These are phyloP conservation scores for Aspergillus niger DNA, from an alignment of 2,329 filamentous ascomycete species.

Conservation along the genomic window DNA sequence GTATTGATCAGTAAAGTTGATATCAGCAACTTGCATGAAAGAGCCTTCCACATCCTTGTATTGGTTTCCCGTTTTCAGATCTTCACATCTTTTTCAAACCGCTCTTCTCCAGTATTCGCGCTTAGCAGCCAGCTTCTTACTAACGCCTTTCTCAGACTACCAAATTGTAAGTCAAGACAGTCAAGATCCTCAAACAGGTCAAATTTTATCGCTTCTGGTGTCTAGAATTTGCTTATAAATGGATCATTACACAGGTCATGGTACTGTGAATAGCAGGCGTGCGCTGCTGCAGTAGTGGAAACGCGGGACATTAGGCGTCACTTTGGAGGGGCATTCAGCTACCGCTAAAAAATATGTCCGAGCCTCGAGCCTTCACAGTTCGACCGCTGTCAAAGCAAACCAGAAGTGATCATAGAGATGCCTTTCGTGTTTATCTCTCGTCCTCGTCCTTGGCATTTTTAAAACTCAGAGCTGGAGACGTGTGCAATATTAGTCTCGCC, in stretches of 20 bases:
- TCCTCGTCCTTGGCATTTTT: slow-evolving; percentile 58
- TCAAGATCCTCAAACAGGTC: not conserved
- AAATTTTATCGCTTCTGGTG: not conserved
- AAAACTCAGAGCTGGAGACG: slow-evolving; percentile 59
- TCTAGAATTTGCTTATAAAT: not conserved
- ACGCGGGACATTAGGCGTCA: not conserved
- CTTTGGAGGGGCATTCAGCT: not conserved
- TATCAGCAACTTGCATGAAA: no score
- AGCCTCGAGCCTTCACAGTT: slow-evolving; percentile 52
- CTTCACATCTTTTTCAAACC: no score
- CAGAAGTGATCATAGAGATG: slow-evolving; percentile 54
- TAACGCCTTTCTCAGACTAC: no score
- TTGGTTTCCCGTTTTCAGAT: no score
- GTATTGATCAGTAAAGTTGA: no score
- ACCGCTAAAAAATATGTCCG: slow-evolving; percentile 34
- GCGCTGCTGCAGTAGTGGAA: not conserved
- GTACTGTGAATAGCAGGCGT: not conserved
- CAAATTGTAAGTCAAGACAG: not conserved
- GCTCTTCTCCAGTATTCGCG: no score
- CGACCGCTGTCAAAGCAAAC: slow-evolving; percentile 55
- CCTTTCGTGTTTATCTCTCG: slow-evolving; percentile 61
- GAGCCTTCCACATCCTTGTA: no score
- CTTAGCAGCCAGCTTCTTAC: no score
- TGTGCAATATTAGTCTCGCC: slow-evolving; percentile 47
- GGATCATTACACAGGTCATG: not conserved